Percentiles rank a stretch among this genome's conserved stretches.
These are phyloP conservation scores for Austroboletus novae-zelandiae DNA, from an alignment of 1,284 basidiomycete species.

Conservation along the genomic window DNA sequence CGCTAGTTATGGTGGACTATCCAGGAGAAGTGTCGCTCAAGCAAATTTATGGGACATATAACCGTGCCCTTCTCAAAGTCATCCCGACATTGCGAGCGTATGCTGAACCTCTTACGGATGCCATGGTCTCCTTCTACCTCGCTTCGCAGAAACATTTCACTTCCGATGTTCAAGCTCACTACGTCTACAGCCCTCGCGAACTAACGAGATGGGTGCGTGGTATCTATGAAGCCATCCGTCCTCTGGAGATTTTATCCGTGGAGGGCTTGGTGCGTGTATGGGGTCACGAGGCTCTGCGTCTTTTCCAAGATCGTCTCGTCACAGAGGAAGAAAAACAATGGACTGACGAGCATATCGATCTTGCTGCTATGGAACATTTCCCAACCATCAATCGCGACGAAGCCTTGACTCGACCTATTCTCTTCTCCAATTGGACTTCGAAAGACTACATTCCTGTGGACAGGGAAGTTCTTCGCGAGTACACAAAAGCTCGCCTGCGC, in stretches of 20 bases:
- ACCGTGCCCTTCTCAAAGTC: slow-evolving; percentile 94
- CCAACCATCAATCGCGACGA: slow-evolving; percentile 86
- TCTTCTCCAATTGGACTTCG: slow-evolving; percentile 99
- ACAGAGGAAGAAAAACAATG: slow-evolving; percentile 87
- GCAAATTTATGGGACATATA: slow-evolving; percentile 99
- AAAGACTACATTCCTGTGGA: slow-evolving; percentile 96
- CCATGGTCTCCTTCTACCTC: slow-evolving; percentile 97
- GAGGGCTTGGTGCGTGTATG: slow-evolving; percentile 97
- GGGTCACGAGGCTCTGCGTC: slow-evolving; percentile 96
- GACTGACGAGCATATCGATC: slow-evolving; percentile 93
- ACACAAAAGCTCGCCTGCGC: slow-evolving; percentile 92
- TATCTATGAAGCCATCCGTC: slow-evolving; percentile 94
- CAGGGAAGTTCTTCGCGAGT: slow-evolving; percentile 89
- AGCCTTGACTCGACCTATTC: slow-evolving; percentile 83
- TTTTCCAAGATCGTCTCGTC: slow-evolving; percentile 98
- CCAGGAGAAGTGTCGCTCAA: slow-evolving; percentile 96
- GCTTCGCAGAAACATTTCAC: slow-evolving; percentile 95
- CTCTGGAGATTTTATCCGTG: slow-evolving; percentile 85
- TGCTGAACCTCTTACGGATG: slow-evolving; percentile 92
- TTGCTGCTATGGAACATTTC: slow-evolving; percentile 86
- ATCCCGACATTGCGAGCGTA: slow-evolving; percentile 92
- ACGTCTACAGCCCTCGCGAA: slow-evolving; percentile 99
- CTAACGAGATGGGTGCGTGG: slow-evolving; percentile 98
- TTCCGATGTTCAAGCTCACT: slow-evolving; percentile 95
- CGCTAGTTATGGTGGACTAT: slow-evolving; percentile 99